Evolutionary conservation across 108 stramenopile genomes (phyloP), one percentile per base, ranked within the genome.

Genomic region (Cyclotella kingstonii): DNA sequence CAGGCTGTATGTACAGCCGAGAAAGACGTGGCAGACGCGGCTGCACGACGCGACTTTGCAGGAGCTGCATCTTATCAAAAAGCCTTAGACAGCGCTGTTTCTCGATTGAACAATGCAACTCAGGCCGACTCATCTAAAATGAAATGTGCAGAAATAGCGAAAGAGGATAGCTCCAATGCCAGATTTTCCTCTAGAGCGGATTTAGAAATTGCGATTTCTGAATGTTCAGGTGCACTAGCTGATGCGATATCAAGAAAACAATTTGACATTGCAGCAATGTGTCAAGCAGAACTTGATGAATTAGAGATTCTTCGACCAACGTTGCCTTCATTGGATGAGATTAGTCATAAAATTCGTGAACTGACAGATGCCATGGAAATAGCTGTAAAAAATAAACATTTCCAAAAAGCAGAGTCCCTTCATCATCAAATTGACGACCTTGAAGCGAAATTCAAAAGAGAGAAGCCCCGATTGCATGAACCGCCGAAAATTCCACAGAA

Each of bases 241-340:
- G 59, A 68, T 28, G 86, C 91, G 9, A 87, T 89, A 46, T 47
- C 65, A 9, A 52, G 47, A 17, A 87, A 81, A 55, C 46, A 86
- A 28, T 93, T 93, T 43, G 60, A 69, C 26, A 51, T 60, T 0
- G 87, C 87, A 15, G 70, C 82, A 7, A 57, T 59, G 28, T 58
- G 79, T 15, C 91, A 93, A 73, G 45, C 64, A 21, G 74, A 70
- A 43, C 70, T 93, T 18, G 86, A 93, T 21, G 63, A 72, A 41
- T 59, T 72, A 15, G 84, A 87, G 65, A 67, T 35, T 15, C 76
- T 85, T 27, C 78, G 88, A 15, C 43, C 63, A 15, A 75, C 78
- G 34, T 82, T 87, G 36, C 91, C 91, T 29, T 85, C 91, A 25
- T 7, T 89, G 2, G 77, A 80, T 21, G 91, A 93, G 51, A 60